A percentile compares a stretch with the other conserved stretches of the same genome.
phyloP scores from a whole-genome alignment of 768 basidiomycete species.

The Tubosaeta sp. region DNA sequence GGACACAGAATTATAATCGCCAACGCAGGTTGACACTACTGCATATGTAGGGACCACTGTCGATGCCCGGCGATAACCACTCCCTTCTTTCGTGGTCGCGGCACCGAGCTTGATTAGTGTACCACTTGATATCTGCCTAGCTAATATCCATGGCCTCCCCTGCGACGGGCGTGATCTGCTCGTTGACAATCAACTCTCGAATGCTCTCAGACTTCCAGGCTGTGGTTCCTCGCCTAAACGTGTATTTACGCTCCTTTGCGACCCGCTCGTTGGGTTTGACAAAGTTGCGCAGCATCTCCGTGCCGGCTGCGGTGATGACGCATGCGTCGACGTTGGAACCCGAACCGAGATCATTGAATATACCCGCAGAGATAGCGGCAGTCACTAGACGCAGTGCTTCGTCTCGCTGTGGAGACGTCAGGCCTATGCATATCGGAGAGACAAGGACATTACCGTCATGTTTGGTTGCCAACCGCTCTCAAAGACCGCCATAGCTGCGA shows the following conservation, averaged over 20 bases:
- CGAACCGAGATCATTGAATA: conserved; percentile 98
- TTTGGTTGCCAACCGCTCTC: conserved; percentile 80
- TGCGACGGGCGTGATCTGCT: conserved; percentile 54
- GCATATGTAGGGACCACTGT: too few relatives aligned
- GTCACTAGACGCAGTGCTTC: conserved; percentile 82
- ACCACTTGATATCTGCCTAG: conserved; percentile 32
- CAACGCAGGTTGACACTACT: too few relatives aligned
- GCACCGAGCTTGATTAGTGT: conserved; percentile 6
- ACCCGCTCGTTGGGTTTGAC: conserved; percentile 87
- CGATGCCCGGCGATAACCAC: too few relatives aligned
- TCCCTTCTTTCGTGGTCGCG: too few relatives aligned
- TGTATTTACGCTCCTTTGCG: conserved; percentile 64
- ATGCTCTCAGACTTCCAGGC: conserved; percentile 83
- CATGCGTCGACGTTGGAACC: conserved; percentile 99
- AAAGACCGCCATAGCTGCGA: conserved; percentile 98
- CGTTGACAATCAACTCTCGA: conserved; percentile 64
- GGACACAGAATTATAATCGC: too few relatives aligned
- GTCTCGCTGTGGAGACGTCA: conserved; percentile 49
- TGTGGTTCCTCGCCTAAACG: conserved; percentile 83
- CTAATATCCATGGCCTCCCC: conserved; percentile 82
- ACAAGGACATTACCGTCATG: conserved; percentile 60
- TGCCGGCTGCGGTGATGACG: conserved; percentile 80
- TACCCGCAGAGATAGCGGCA: conserved; percentile 88
- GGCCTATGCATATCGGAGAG: neutral
- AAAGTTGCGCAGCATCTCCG: conserved; percentile 93